These are phyloP conservation scores for Monosporozyma aerobia DNA, from an alignment of 805 yeast genomes.

Conservation along the genomic window DNA sequence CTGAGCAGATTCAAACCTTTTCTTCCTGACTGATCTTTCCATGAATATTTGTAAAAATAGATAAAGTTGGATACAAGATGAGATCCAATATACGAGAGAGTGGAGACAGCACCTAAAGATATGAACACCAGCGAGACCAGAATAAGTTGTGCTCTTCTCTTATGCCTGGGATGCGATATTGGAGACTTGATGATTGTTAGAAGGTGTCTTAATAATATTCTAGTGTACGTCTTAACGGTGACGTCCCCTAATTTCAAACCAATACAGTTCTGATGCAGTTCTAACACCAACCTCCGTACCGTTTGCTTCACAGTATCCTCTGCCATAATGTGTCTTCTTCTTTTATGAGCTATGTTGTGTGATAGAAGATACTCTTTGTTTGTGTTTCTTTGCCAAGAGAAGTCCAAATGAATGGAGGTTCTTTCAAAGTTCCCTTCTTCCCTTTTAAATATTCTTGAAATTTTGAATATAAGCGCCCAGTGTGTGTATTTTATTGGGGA, in stretches of 20 bases:
- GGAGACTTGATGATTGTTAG: conserved; percentile 16
- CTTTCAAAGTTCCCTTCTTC: not conserved
- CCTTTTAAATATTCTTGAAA: not conserved
- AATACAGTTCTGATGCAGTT: conserved; percentile 14
- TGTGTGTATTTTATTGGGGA: not conserved
- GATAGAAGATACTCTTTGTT: not conserved
- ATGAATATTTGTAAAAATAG: conserved; percentile 8
- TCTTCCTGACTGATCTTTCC: conserved; percentile 1
- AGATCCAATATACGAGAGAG: conserved; percentile 12
- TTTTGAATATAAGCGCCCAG: not conserved
- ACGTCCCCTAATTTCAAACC: conserved; percentile 17
- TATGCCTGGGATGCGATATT: conserved; percentile 13
- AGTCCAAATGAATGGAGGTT: not conserved
- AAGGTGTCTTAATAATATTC: conserved; percentile 15
- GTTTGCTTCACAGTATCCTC: conserved; percentile 6
- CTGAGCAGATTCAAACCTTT: conserved; percentile 8
- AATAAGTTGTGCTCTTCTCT: conserved; percentile 20
- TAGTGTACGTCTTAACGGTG: conserved; percentile 10
- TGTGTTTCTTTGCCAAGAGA: not conserved
- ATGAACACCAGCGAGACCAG: conserved; percentile 16
- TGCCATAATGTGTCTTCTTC: not conserved
- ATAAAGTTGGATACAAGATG: conserved; percentile 9
- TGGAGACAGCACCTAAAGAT: conserved; percentile 12
- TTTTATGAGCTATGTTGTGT: not conserved
- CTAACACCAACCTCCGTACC: conserved; percentile 5